Percentiles rank a stretch among this genome's conserved stretches.
phyloP scores from a whole-genome alignment of 805 yeast species.

The Kazachstania africana region DNA sequence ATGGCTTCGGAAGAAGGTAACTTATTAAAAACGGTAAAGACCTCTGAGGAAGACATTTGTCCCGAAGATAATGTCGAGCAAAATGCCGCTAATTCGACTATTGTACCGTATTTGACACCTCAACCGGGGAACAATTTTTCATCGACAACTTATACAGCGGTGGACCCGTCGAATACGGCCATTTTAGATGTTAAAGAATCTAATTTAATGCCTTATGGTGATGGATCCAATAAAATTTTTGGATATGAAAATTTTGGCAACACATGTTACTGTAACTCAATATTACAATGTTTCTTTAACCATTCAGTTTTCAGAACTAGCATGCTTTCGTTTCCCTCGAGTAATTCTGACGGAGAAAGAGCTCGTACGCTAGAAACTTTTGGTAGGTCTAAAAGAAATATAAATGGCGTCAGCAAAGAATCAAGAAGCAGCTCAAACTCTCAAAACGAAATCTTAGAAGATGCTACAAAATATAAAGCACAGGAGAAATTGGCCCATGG shows the following conservation, averaged over 20 bases:
- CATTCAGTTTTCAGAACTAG: conserved; percentile 53
- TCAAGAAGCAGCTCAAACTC: not conserved
- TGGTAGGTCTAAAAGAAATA: conserved; percentile 28
- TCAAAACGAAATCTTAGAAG: no score
- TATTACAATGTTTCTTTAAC: conserved; percentile 76
- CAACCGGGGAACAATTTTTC: no score
- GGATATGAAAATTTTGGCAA: conserved; percentile 82
- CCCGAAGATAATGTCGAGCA: no score
- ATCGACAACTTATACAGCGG: no score
- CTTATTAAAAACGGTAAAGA: no score
- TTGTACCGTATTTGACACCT: no score
- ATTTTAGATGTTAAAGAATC: conserved; percentile 1
- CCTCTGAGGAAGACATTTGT: no score
- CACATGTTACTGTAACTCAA: conserved; percentile 90
- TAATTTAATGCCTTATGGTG: conserved; percentile 40
- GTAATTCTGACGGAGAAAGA: conserved; percentile 22
- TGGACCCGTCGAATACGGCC: no score
- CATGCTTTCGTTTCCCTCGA: conserved; percentile 37
- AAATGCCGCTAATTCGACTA: no score
- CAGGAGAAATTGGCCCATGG: no score
- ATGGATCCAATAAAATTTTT: conserved; percentile 57
- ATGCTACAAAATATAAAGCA: no score
- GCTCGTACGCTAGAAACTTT: conserved; percentile 27
- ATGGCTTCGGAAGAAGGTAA: no score
- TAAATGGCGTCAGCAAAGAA: not conserved